These are phyloP conservation scores for Leucocoprinus birnbaumii DNA, from an alignment of 768 basidiomycete species.

Conservation along the genomic window DNA sequence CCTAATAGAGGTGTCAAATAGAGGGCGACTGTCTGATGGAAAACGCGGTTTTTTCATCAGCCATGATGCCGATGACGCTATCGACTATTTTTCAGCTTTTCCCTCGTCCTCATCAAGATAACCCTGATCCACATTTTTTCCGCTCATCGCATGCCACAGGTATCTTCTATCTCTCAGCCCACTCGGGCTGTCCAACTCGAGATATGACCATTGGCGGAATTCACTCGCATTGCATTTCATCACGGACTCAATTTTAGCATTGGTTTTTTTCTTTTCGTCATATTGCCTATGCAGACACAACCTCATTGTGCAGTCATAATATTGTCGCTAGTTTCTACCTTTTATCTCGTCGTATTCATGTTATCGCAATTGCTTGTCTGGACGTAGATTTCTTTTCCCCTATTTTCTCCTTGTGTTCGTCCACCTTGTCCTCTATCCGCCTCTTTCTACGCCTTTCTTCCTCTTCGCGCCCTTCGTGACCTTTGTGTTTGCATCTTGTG, in stretches of 20 bases:
- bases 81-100: neutral
- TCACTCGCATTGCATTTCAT: conserved; percentile 1
- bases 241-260: conserved; percentile 1
- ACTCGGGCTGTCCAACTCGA: neutral
- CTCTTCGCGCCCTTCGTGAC: too few relatives aligned
- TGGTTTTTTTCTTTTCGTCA: neutral
- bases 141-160: neutral
- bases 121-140: neutral
- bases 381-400: neutral
- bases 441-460: too few relatives aligned
- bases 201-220: neutral
- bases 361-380: neutral
- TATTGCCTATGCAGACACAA: neutral
- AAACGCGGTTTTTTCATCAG: neutral
- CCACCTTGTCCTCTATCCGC: neutral
- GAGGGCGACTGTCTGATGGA: conserved; percentile 16
- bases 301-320: neutral
- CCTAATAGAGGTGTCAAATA: conserved; percentile 39
- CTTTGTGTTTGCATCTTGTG: conserved; percentile 1
- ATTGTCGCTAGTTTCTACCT: neutral
- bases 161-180: neutral
- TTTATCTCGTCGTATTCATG: neutral
- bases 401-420: too few relatives aligned
- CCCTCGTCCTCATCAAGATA: neutral
- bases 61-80: neutral